Base-by-base conservation (phyloP, 2,329 filamentous ascomycete species). In the Cercospora beticola region DNA sequence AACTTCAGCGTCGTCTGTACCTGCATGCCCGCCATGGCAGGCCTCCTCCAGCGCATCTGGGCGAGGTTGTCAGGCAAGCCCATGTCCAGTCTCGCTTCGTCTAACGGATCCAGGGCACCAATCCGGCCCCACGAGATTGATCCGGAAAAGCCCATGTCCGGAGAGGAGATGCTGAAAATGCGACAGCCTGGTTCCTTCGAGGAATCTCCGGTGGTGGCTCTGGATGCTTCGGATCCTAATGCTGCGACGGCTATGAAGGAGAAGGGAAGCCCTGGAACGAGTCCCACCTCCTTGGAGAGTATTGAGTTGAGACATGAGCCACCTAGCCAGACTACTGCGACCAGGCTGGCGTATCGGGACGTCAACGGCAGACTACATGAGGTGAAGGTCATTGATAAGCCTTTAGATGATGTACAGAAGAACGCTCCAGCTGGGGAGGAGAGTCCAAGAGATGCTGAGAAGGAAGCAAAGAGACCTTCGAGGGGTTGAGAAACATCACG, bases 301-400 rank as follows among this genome's bases (percentile, higher is more conserved):
- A 68, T 72, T 21, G 68, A 72, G 33, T 28, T 72, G 46, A 68
- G 56, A 23, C 71, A 71, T 56, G 65, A 68, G 21, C 71, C 71
- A 10, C 71, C 71, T 10, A 57, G 43, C 2, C 33, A 68, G 65
- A 62, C 62, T 16, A 71, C 71, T 10, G 71, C 71, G 10, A 72
- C 71, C n/a, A 66, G 62, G 23, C 31, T 72, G 62, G 60, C 56
- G 14, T 72, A 72, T 68, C 67, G 71, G 5, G 71, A 72, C 30
- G 49, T 33, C 5, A 62, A 69, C 26, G 71, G 71, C 5, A 59
- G 71, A n/a, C 36, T 68, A 66, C 71, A 72, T 62, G 69, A 72
- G 46, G 65, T 72, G 7, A 71, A 72, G 33, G 71, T 72, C 18
- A 71, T 72, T 56, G 71, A 71, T 59, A 69, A 69, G 31, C 71